Conservation (phyloP, 106 monocot genomes). For the Acorus gramineus region DNA sequence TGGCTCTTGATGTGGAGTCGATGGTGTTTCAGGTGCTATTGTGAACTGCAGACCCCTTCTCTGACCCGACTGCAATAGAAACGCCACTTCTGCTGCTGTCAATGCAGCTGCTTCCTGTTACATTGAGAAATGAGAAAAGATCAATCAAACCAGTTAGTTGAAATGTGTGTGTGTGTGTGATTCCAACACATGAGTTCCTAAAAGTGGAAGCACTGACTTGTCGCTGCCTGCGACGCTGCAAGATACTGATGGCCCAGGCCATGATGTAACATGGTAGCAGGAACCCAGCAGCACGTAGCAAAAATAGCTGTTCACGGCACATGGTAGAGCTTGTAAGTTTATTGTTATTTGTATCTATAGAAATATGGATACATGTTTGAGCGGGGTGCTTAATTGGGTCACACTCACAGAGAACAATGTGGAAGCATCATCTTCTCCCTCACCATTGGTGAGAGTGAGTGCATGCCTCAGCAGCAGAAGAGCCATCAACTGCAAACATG, state of each 20-base stretch:
- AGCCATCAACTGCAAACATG: conserved; percentile 53
- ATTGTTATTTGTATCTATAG: no score
- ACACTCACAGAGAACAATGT: conserved; percentile 62
- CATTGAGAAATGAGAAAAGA: background rate
- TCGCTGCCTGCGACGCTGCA: conserved; percentile 56
- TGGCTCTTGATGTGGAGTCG: conserved; percentile 61
- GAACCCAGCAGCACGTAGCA: conserved; percentile 68
- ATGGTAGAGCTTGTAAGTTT: no score
- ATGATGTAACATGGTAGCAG: conserved; percentile 69
- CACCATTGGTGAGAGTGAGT: conserved; percentile 41
- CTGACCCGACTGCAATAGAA: conserved; percentile 53
- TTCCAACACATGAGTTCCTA: background rate
- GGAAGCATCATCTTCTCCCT: conserved; percentile 67
- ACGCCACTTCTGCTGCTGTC: conserved; percentile 61
- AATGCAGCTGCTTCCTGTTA: conserved; percentile 57
- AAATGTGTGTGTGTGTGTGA: background rate
- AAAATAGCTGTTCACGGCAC: conserved; percentile 35
- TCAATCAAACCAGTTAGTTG: background rate
- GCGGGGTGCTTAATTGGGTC: background rate
- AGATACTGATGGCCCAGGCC: conserved; percentile 65
- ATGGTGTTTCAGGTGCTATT: conserved; percentile 51
- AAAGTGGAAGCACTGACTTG: conserved; percentile 22
- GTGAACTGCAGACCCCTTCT: conserved; percentile 50
- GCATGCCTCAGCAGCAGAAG: conserved; percentile 69
- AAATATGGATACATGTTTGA: no score